Conservation (phyloP, 1,284 basidiomycete species). For the Heliocybe sulcata region DNA sequence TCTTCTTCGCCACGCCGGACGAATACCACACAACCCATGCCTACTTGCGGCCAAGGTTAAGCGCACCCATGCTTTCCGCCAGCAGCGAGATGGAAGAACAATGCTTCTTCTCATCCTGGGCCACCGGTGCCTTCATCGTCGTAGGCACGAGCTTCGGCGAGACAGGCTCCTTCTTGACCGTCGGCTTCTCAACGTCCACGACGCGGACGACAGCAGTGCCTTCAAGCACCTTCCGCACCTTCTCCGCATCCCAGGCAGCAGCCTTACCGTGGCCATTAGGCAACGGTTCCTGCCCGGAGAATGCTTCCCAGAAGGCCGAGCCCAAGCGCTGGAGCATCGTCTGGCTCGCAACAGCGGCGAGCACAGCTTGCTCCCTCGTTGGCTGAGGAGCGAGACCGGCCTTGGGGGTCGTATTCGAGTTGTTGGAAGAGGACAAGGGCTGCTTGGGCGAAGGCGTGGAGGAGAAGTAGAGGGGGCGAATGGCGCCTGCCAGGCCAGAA, state of each 20-base stretch:
- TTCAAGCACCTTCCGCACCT: constrained; percentile 69
- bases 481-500: constrained; percentile 35
- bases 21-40: not conserved
- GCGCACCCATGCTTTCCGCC: constrained; percentile 2
- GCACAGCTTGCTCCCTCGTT: constrained; percentile 5
- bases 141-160: not conserved
- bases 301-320: constrained; percentile 71
- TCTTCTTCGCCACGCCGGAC: not conserved
- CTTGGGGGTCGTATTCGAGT: not conserved
- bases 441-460: not conserved
- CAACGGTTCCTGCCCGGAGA: constrained; percentile 36
- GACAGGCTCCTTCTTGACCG: not conserved
- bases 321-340: not conserved
- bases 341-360: constrained; percentile 1
- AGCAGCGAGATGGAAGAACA: not conserved
- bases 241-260: constrained; percentile 60
- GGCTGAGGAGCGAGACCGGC: constrained; percentile 9
- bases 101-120: not conserved
- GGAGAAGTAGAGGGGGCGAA: constrained; percentile 4
- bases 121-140: not conserved
- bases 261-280: constrained; percentile 10
- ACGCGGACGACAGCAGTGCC: constrained; percentile 68
- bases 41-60: not conserved
- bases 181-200: constrained; percentile 55
- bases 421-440: constrained; percentile 4